Conservation (phyloP, 306 rosid genomes). For the Senna tora region DNA sequence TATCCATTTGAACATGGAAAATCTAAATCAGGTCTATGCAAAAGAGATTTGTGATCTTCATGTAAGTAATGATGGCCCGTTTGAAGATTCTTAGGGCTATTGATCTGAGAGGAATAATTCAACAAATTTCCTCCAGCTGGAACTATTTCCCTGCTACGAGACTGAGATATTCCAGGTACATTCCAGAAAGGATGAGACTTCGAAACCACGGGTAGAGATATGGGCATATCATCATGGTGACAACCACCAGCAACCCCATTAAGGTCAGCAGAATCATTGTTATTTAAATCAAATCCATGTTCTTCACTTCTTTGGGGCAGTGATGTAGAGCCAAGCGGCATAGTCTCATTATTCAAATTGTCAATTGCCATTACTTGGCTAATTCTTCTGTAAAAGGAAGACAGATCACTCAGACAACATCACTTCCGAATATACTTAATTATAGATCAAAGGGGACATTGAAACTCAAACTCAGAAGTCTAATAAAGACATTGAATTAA, state of each 20-base stretch:
- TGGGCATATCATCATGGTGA: conserved; percentile 1
- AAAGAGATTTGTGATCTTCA: conserved; percentile 7
- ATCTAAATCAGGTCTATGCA: conserved; percentile 17
- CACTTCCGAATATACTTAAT: not conserved
- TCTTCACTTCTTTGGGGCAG: conserved; percentile 35
- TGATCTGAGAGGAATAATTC: conserved; percentile 36
- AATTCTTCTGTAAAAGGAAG: conserved; percentile 16
- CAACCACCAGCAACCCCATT: conserved; percentile 4
- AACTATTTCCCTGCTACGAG: conserved; percentile 3
- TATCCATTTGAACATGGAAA: conserved; percentile 31
- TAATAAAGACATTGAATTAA: not conserved
- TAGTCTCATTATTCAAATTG: not conserved
- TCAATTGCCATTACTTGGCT: not conserved
- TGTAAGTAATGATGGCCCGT: conserved; percentile 10
- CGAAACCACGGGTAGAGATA: conserved; percentile 22
- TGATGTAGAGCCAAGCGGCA: conserved; percentile 24
- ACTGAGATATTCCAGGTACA: conserved; percentile 32
- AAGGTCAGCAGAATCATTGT: conserved; percentile 6
- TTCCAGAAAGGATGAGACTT: conserved; percentile 29
- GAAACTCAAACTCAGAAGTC: conserved; percentile 1
- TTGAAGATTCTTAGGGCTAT: conserved; percentile 33
- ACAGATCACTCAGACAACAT: not conserved
- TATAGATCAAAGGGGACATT: not conserved
- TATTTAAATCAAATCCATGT: not conserved
- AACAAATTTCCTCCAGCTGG: conserved; percentile 21